These are phyloP conservation scores for Sodiomyces alkalinus DNA, from an alignment of 2,329 filamentous ascomycete species.

Conservation along the genomic window DNA sequence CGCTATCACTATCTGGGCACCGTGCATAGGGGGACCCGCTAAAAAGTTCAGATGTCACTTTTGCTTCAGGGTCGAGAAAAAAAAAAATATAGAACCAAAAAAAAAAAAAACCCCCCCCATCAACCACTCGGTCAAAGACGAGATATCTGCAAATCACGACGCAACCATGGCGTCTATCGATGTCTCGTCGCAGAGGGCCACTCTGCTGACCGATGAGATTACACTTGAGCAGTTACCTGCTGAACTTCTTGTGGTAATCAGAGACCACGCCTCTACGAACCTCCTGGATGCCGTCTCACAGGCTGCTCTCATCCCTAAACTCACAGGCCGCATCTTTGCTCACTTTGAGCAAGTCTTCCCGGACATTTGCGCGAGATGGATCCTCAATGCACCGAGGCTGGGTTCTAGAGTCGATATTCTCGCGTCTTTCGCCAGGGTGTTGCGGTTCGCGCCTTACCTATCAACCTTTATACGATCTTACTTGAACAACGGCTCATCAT, in stretches of 20 bases:
- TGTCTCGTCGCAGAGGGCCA: constrained; percentile 37
- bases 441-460: constrained; percentile 72
- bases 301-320: constrained; percentile 51
- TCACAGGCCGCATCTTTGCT: constrained; percentile 59
- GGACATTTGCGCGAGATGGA: constrained; percentile 73
- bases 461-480: constrained; percentile 51
- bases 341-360: constrained; percentile 63
- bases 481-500: constrained; percentile 10
- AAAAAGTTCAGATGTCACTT: constrained; percentile 22
- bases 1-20: no score
- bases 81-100: constrained; percentile 14
- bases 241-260: constrained; percentile 55
- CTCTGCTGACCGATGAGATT: constrained; percentile 37
- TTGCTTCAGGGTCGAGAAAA: constrained; percentile 10
- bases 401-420: constrained; percentile 32
- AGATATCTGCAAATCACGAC: constrained; percentile 7
- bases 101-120: constrained; percentile 6
- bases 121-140: constrained; percentile 5
- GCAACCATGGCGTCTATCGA: constrained; percentile 38
- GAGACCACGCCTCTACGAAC: constrained; percentile 43
- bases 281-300: constrained; percentile 59
- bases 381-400: constrained; percentile 28
- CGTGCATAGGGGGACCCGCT: constrained; percentile 10
- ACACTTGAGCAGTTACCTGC: constrained; percentile 47
- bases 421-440: constrained; percentile 60